Evolutionary conservation across 768 basidiomycete species (phyloP), one percentile per base, ranked within the genome.

Genomic region (Russula sp.): DNA sequence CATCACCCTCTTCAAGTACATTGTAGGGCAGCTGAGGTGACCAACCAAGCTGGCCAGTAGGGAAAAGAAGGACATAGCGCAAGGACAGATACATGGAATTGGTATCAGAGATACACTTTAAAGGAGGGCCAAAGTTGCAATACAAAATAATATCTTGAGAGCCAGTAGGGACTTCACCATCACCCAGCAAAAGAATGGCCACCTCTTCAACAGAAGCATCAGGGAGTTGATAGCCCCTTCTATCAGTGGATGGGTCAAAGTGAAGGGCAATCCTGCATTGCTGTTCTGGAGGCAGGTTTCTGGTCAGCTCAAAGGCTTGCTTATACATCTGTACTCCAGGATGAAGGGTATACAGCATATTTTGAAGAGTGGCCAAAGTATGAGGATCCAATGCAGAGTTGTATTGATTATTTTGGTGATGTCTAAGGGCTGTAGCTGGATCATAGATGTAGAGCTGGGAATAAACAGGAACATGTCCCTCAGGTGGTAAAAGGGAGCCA

Each of bases 381-480:
- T 5, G 5, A 2, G 7, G 20, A 22, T 46, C 45, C 6, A 46
- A 22, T 2, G 3, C 10, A 7, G 45, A 10, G 7, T 46, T 22
- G 1, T 1, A 22, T 7, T 13, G 4, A 2, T 3, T 47, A 9
- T 7, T 1, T 7, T 3, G 3, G 25, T 3, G 3, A 29, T 29
- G 25, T 29, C 2, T 29, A 29, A 29, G 25, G 3, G 25, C 36
- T 9, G 36, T 38, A 9, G 6, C 22, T 5, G 46, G 10, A 11
- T 47, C 22, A 47, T 35, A 11, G 14, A 50, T n/a, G 14, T 50
- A 50, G 1, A 50, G 32, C 18, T 80, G 76, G 1, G 18, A 18
- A 10, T 50, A 50, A 2, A 5, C 2, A 18, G 32, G 18, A 10
- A 1, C 77, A 76, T 7, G 0, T 2, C 34, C 43, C 18, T 48